Percentiles rank a stretch among this genome's conserved stretches.
Conservation (phyloP, 169 alveolate genomes). For the Cryptosporidium viatorum region DNA sequence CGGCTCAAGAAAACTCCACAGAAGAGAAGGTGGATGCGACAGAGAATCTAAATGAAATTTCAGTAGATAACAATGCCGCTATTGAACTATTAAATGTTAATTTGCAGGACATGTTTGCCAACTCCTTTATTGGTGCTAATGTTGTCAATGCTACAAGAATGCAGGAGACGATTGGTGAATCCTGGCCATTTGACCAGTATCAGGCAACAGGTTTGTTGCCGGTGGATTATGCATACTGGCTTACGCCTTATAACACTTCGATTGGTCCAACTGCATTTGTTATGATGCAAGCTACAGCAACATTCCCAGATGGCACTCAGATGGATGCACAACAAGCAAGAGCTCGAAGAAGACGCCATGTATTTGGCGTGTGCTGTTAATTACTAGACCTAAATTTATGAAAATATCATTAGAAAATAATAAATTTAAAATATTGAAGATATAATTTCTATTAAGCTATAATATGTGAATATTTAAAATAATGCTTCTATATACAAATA, state of each 20-base stretch:
- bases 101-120: conserved; percentile 73
- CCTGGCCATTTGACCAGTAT: conserved; percentile 77
- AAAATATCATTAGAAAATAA: background rate
- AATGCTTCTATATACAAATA: background rate
- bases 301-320: conserved; percentile 76
- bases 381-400: background rate
- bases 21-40: background rate
- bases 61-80: conserved; percentile 75
- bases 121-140: conserved; percentile 69
- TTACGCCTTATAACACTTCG: conserved; percentile 67
- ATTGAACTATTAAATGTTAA: conserved; percentile 71
- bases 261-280: conserved; percentile 76
- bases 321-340: conserved; percentile 78
- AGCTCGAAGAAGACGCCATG: conserved; percentile 75
- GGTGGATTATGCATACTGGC: conserved; percentile 77
- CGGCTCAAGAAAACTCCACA: background rate
- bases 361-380: conserved; percentile 71
- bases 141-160: conserved; percentile 73
- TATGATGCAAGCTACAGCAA: conserved; percentile 76
- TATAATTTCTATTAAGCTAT: background rate
- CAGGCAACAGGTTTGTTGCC: conserved; percentile 76
- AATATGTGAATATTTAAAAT: background rate
- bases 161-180: conserved; percentile 74
- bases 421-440: background rate
- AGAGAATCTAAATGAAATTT: conserved; percentile 33